phyloP scores from a whole-genome alignment of 2,329 filamentous ascomycete species.

The Aspergillus sp. region DNA sequence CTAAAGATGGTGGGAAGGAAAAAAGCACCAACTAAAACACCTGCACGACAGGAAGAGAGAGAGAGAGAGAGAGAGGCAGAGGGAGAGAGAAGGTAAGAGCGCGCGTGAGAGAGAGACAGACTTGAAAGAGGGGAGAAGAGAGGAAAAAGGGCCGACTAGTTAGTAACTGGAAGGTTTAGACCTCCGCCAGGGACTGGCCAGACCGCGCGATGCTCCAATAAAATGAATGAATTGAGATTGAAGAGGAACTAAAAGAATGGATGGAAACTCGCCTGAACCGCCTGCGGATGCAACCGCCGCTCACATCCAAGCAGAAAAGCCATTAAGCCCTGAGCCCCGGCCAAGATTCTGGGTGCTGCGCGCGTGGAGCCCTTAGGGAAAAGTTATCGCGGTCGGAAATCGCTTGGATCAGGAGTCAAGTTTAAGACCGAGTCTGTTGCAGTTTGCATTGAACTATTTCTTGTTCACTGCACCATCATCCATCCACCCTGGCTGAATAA shows the following conservation, averaged over 20 bases:
- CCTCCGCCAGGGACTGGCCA: conserved; percentile 1
- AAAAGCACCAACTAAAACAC: not conserved
- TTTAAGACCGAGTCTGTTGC: too few species aligned
- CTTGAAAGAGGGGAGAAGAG: not conserved
- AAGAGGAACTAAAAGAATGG: conserved; percentile 1
- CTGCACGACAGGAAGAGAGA: not conserved
- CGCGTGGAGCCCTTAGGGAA: too few species aligned
- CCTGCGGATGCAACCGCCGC: not conserved
- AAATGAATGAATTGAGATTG: not conserved
- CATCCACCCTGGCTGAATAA: not conserved
- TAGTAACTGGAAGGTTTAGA: not conserved
- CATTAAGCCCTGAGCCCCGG: not conserved
- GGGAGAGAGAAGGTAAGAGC: not conserved
- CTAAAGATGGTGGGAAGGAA: too few species aligned
- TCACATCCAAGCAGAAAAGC: not conserved
- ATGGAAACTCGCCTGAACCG: not conserved
- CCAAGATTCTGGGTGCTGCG: not conserved
- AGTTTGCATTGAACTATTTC: too few species aligned
- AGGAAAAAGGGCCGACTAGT: not conserved
- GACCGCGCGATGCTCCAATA: not conserved
- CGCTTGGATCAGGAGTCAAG: not conserved
- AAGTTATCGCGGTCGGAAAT: not conserved
- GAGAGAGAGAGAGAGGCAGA: conserved; percentile 1
- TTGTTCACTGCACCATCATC: not conserved
- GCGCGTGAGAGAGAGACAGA: not conserved